Evolutionary conservation across 2,329 filamentous ascomycete genomes (phyloP), one percentile per base, ranked within the genome.

Genomic region (Cryphonectria naterciae): DNA sequence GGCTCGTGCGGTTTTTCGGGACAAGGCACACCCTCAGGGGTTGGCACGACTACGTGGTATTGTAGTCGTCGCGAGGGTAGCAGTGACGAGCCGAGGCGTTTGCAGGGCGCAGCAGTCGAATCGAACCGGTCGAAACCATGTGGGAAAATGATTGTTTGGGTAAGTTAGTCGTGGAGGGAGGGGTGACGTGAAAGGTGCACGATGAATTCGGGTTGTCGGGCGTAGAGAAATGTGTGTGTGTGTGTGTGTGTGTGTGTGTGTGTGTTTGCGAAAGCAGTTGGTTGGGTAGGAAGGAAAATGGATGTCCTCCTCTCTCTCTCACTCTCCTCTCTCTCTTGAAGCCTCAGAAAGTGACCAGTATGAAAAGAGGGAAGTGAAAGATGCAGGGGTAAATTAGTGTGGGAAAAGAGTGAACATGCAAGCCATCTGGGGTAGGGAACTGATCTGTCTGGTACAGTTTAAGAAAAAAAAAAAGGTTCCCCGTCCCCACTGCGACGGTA

Each of bases 1-100:
- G 54, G 54, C 54, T 58, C 25, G 25, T 19, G 52, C 52, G 25
- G 19, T 43, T n/a, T n/a, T 37, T 35, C 6, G 25, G 39, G 58
- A 39, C 58, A 37, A 61, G 58, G 52, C 63, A 58, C 28, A 72
- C 70, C 56, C 67, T 70, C 70, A 72, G 68, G 68, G 70, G 68
- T 65, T 65, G 41, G 63, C 25, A 52, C n/a, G 28, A 46, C 25
- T 49, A 65, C 61, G 63, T 52, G n/a, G 41, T 52, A 49, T n/a
- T 17, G 43, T 19, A 25, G 43, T 28, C 37, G 61, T 25, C n/a
- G 41, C 32, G 61, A 68, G 43, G 46, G 62, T 56, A 39, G 46
- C 32, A 62, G 58, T 52, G 49, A 35, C 68, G 65, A 65, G 68
- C 68, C 64, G 63, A 46, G 60, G 68, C 68, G 54, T 60, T 68